Percentiles rank a stretch among this genome's conserved stretches.
phyloP scores from a whole-genome alignment of 2,329 filamentous ascomycete species.

The Cordyceps fumosorosea region DNA sequence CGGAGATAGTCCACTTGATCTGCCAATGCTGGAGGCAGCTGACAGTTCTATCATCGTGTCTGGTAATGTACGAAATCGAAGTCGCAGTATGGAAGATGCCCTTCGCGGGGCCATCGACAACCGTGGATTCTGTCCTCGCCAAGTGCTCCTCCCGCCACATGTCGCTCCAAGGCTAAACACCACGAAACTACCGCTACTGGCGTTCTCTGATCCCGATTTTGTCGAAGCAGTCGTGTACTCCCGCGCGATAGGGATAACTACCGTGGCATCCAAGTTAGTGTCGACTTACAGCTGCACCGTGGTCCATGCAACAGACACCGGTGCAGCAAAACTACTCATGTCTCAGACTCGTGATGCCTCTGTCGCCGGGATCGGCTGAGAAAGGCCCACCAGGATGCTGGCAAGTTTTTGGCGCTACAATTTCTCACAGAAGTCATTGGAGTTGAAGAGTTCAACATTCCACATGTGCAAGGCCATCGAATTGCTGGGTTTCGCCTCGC shows the following conservation, averaged over 20 bases:
- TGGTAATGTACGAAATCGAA: conserved; percentile 38
- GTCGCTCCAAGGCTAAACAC: conserved; percentile 35
- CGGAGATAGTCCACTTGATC: conserved; percentile 53
- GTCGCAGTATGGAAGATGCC: conserved; percentile 43
- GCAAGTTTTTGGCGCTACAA: conserved; percentile 46
- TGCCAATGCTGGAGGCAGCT: conserved; percentile 49
- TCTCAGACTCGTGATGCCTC: conserved; percentile 46
- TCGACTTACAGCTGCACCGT: neutral
- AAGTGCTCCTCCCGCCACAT: conserved; percentile 38
- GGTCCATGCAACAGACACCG: conserved; percentile 36
- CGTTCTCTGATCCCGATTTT: neutral
- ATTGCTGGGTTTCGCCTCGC: conserved; percentile 39
- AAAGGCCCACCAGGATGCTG: conserved; percentile 41
- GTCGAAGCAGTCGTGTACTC: neutral
- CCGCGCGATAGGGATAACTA: neutral
- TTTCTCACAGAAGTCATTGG: conserved; percentile 42
- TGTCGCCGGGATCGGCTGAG: conserved; percentile 39
- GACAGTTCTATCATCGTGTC: conserved; percentile 50
- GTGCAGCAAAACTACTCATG: conserved; percentile 43
- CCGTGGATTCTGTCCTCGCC: conserved; percentile 33
- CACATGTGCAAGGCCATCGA: conserved; percentile 43
- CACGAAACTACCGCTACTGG: conserved; percentile 31
- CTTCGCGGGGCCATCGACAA: conserved; percentile 36
- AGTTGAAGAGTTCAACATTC: conserved; percentile 40
- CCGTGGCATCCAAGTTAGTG: neutral